Evolutionary conservation across 768 basidiomycete genomes (phyloP), one percentile per base, ranked within the genome.

Genomic region (Amylocystis lapponica): DNA sequence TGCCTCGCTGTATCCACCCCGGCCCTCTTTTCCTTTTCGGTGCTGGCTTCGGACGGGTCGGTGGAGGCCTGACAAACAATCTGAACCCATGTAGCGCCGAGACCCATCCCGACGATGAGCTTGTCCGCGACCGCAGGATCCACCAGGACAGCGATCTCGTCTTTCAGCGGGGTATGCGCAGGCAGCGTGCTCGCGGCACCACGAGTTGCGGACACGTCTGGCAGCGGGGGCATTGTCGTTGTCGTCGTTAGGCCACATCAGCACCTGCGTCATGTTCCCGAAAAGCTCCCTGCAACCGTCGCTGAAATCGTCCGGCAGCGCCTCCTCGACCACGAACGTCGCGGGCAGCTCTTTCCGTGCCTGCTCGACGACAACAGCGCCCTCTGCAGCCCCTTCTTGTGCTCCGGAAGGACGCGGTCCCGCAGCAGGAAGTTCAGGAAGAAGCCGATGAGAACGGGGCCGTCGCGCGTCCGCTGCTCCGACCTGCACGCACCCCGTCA

Each of bases 51-150:
- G 21, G 45, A 35, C 33, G 36, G 20, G 37, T 41, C 2, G 35
- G 17, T 43, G 36, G 51, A 57, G 43, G 60, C 56, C 21, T 55
- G 57, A 23, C 76, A 70, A 22, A 63, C 76, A 11, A 86, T 67
- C 62, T 89, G 83, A 17, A 86, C 75, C 76, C 79, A 88, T 35
- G 78, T 75, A 16, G 75, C 83, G 3, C 71, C 73, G 12, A 87
- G 50, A 1, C 79, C 81, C 66, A 86, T 72, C 4, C 82, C 80
- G 5, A 69, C 62, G 4, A 57, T 52, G 27, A 84, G 52, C 27
- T 62, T 60, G 1, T 71, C 65, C 7, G 74, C 56, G 0, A 69
- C 51, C 6, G 61, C 60, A 5, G 74, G 70, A 29, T 74, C 68
- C 11, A 86, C 63, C 17, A 84, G 67, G 9, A 86, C 65, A 13